Conservation (phyloP, 2,329 filamentous ascomycete species). For the Penicillium sp. region DNA sequence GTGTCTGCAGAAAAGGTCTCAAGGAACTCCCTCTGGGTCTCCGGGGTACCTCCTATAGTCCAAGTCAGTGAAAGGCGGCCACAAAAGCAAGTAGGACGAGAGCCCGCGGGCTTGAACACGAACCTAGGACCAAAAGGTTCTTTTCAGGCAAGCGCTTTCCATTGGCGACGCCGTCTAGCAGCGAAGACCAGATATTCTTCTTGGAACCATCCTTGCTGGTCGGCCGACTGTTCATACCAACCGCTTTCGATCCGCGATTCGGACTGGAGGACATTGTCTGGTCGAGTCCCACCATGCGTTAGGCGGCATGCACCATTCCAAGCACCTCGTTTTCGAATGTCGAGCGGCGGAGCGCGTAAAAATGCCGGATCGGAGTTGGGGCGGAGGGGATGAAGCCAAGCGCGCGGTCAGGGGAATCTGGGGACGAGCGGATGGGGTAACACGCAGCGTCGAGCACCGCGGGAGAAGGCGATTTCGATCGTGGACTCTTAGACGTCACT, state of each 20-base stretch:
- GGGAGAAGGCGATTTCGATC: not conserved
- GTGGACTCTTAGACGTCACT: not conserved
- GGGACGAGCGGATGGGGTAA: slow-evolving; percentile 10
- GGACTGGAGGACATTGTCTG: slow-evolving; percentile 41
- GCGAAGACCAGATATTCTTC: slow-evolving; percentile 90
- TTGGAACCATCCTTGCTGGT: slow-evolving; percentile 64
- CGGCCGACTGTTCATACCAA: slow-evolving; percentile 39
- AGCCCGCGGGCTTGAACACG: slow-evolving; percentile 22
- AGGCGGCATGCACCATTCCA: slow-evolving; percentile 37
- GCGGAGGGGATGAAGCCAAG: slow-evolving; percentile 20
- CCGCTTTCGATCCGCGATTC: slow-evolving; percentile 33
- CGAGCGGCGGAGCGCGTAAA: slow-evolving; percentile 8
- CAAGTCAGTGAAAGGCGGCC: slow-evolving; percentile 20
- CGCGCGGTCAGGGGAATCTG: slow-evolving; percentile 34
- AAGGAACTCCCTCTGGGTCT: slow-evolving; percentile 81
- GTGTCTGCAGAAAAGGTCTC: slow-evolving; percentile 54
- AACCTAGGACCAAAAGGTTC: slow-evolving; percentile 82
- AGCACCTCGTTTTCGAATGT: slow-evolving; percentile 4
- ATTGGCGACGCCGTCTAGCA: slow-evolving; percentile 87
- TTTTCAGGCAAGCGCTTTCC: slow-evolving; percentile 89
- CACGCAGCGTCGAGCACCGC: not conserved
- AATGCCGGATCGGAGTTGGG: slow-evolving; percentile 11
- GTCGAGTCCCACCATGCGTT: slow-evolving; percentile 37
- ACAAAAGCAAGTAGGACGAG: slow-evolving; percentile 3
- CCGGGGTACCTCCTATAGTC: slow-evolving; percentile 70